Evolutionary conservation across 768 basidiomycete genomes (phyloP), one percentile per base, ranked within the genome.

Genomic region (Tephrocybe rancida): DNA sequence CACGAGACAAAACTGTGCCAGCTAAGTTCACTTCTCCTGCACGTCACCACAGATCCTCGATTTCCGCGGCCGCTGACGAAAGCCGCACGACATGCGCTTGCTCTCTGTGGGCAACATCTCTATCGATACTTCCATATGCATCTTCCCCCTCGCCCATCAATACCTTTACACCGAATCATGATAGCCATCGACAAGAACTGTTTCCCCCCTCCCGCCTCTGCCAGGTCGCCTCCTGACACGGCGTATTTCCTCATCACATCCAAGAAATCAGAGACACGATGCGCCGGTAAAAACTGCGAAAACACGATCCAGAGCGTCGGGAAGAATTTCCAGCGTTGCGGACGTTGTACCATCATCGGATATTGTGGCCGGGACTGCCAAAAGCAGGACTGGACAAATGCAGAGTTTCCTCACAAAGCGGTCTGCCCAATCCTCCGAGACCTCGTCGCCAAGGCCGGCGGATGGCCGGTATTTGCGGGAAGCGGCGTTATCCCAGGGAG

Each of bases 41-140:
- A 52, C 32, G 39, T 50, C 22, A 38, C 38, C 13, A 54, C 41
- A 22, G 54, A 58, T 34, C 57, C 54, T 21, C 50, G 44, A 29
- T n/a, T 56, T 26, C 35, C 30, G 7, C 39, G 6, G 24, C 13
- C n/a, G 11, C 19, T 29, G 26, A 16, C 27, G 10, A 24, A 18
- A 46, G 8, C 19, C n/a, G n/a, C n/a, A n/a, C 18, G 22, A 6
- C 35, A 32, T 24, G n/a, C 18, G 25, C 14, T 39, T 30, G 14
- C 0, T 18, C 44, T 30, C 13, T 32, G 7, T 34, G 54, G 50
- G 14, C 22, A 53, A 42, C 11, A 26, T 21, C 35, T 47, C 27
- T 55, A 58, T 34, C 56, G 60, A 1, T 45, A 56, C 16, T 54
- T 55, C 44, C 51, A 52, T 34, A 61, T 61, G 51, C 51, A 55